Evolutionary conservation across 768 basidiomycete genomes (phyloP).

Genomic region (Gymnopilus dilepis): DNA sequence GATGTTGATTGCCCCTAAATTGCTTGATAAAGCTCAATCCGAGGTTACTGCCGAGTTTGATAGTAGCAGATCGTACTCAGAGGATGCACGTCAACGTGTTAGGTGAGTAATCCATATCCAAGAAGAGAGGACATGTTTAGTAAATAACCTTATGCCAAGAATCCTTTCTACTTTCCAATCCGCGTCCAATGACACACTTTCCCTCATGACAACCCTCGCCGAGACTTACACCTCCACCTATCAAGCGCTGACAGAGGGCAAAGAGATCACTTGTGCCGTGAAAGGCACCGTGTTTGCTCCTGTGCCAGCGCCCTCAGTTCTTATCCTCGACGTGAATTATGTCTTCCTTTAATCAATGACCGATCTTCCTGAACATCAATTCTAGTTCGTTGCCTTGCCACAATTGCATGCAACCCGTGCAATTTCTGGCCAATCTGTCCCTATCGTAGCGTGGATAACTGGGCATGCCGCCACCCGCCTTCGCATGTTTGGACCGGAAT

Average conservation of each 20-base stretch:
- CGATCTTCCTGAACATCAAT: neutral
- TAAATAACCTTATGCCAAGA: neutral
- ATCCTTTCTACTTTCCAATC: constrained; percentile 9
- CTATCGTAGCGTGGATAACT: constrained; percentile 4
- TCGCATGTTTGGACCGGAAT: constrained; percentile 13
- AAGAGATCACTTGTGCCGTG: constrained; percentile 9
- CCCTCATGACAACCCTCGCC: neutral
- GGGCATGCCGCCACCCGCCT: neutral
- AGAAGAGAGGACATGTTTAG: neutral
- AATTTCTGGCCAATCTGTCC: constrained; percentile 8
- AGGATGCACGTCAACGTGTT: constrained; percentile 1
- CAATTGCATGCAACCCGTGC: constrained; percentile 8
- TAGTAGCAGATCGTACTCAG: neutral
- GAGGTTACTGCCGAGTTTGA: constrained; percentile 2
- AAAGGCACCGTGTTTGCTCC: constrained; percentile 15
- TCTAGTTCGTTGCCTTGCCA: constrained; percentile 2
- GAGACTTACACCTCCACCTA: constrained; percentile 3
- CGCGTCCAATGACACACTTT: neutral
- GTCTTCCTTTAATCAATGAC: neutral
- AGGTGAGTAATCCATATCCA: neutral
- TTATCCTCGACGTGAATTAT: constrained; percentile 7
- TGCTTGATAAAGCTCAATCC: constrained; percentile 7
- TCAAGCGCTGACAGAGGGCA: neutral
- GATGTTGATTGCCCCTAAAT: constrained; percentile 1
- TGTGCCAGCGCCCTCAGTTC: constrained; percentile 4